Percentiles rank a stretch among this genome's conserved stretches.
Conservation (phyloP, 345 rosid genomes). For the Durio zibethinus region DNA sequence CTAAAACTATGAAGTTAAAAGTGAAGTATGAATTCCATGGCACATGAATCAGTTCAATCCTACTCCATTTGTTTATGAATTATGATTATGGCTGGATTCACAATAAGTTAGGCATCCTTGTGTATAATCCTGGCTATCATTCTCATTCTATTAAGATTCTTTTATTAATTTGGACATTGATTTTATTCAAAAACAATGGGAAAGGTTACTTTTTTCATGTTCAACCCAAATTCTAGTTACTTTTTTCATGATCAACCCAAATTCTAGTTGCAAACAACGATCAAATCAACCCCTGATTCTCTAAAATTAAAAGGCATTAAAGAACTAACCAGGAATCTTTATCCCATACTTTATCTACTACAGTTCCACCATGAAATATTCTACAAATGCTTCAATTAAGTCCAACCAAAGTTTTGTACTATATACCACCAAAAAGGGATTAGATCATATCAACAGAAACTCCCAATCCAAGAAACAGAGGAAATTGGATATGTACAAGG, state of each 20-base stretch:
- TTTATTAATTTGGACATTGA: neutral
- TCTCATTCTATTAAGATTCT: neutral
- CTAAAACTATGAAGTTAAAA: neutral
- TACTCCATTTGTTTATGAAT: neutral
- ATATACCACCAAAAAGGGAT: neutral
- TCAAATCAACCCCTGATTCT: neutral
- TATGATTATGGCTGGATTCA: neutral
- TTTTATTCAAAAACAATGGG: neutral
- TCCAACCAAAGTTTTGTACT: neutral
- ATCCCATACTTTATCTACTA: neutral
- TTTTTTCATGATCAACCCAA: neutral
- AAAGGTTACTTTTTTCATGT: neutral
- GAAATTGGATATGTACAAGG: neutral
- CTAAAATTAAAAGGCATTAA: neutral
- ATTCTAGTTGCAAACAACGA: neutral
- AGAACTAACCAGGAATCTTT: neutral
- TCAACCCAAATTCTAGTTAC: neutral
- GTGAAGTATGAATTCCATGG: neutral
- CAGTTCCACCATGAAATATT: neutral
- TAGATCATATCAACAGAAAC: neutral
- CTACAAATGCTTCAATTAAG: neutral
- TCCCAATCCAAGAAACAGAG: neutral
- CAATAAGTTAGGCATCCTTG: neutral
- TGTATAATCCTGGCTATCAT: neutral
- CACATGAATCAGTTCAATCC: neutral